phyloP scores from a whole-genome alignment of 495 filamentous ascomycete genomes.

The Margaritispora aquatica region DNA sequence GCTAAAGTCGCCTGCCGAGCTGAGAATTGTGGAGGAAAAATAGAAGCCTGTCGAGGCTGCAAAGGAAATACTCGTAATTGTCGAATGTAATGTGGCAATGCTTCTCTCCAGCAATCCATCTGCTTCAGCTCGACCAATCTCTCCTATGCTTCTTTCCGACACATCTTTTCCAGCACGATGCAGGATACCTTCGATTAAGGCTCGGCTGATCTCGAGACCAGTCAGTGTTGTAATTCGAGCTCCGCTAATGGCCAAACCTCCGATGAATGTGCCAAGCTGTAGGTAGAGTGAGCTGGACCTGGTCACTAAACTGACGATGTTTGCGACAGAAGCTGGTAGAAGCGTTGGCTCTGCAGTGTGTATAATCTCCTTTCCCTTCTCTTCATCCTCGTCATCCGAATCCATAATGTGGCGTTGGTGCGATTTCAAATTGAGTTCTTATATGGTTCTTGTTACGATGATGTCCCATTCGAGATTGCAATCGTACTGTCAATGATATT shows the following conservation, averaged over 20 bases:
- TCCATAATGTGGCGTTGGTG: slow-evolving; percentile 1
- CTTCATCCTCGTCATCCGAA: slow-evolving; percentile 20
- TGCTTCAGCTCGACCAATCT: slow-evolving; percentile 51
- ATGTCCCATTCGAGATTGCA: slow-evolving; percentile 5
- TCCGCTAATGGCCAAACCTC: slow-evolving; percentile 56
- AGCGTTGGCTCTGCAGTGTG: slow-evolving; percentile 40
- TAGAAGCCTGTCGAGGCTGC: slow-evolving; percentile 66
- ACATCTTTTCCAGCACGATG: slow-evolving; percentile 65
- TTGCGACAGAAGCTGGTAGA: slow-evolving; percentile 60
- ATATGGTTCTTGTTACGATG: not conserved
- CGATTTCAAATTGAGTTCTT: not conserved
- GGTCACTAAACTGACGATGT: slow-evolving; percentile 60
- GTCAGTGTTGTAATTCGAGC: slow-evolving; percentile 65
- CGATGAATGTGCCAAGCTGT: slow-evolving; percentile 62
- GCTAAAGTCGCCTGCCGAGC: slow-evolving; percentile 54
- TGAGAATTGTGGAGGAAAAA: slow-evolving; percentile 56
- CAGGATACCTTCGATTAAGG: slow-evolving; percentile 60
- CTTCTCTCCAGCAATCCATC: slow-evolving; percentile 57
- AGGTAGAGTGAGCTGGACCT: slow-evolving; percentile 64
- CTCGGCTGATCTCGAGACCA: slow-evolving; percentile 60
- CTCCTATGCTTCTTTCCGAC: slow-evolving; percentile 42
- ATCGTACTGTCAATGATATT: not conserved
- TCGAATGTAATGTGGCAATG: slow-evolving; percentile 55
- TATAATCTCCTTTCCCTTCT: slow-evolving; percentile 4
- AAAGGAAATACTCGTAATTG: slow-evolving; percentile 59